Evolutionary conservation across 768 basidiomycete species (phyloP).

Genomic region (Grammothele lineata): DNA sequence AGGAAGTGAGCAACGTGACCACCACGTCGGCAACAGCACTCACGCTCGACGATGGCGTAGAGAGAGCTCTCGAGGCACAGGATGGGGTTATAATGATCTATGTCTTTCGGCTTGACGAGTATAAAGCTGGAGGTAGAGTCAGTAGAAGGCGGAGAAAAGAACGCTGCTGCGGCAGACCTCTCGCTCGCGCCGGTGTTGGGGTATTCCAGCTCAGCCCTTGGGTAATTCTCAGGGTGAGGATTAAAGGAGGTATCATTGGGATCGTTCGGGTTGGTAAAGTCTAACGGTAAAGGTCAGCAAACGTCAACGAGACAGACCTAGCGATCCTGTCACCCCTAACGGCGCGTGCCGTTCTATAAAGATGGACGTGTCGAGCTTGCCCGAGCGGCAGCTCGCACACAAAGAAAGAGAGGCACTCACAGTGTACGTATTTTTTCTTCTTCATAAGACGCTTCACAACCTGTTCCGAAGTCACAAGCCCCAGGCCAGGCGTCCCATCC

Average conservation of each 20-base stretch:
- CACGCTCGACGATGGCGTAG: constrained; percentile 69
- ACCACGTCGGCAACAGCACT: constrained; percentile 21
- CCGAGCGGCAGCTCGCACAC: no score
- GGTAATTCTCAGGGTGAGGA: constrained; percentile 52
- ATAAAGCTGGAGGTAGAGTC: constrained; percentile 50
- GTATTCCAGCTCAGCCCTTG: constrained; percentile 72
- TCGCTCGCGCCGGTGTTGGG: constrained; percentile 69
- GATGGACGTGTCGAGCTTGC: no score
- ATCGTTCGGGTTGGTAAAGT: constrained; percentile 66
- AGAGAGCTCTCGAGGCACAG: constrained; percentile 71
- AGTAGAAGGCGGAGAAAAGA: neutral
- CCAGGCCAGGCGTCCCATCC: constrained; percentile 46
- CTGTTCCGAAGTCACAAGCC: constrained; percentile 57
- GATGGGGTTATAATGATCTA: constrained; percentile 84
- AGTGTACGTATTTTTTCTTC: constrained; percentile 53
- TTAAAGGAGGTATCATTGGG: constrained; percentile 61
- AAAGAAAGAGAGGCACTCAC: constrained; percentile 39
- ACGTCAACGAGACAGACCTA: no score
- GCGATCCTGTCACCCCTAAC: no score
- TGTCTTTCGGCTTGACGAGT: constrained; percentile 76
- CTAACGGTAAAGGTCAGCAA: constrained; percentile 32
- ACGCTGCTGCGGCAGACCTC: constrained; percentile 38
- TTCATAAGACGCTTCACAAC: constrained; percentile 62
- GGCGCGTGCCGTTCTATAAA: no score
- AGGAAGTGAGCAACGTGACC: constrained; percentile 4